Evolutionary conservation across 495 filamentous ascomycete species (phyloP), one percentile per base, ranked within the genome.

Genomic region (Sporormia fimetaria): DNA sequence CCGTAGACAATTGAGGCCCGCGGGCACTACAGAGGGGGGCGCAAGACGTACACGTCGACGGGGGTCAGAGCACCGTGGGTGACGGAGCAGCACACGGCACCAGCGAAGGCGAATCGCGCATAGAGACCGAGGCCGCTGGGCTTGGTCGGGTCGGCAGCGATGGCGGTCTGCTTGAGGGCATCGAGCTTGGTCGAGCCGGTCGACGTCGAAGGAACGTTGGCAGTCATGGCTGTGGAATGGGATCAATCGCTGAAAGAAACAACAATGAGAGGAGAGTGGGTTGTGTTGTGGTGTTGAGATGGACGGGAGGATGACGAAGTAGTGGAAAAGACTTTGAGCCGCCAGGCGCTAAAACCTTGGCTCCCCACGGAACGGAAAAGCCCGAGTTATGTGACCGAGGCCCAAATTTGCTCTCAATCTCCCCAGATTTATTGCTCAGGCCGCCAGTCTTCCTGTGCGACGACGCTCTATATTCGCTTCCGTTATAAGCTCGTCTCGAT

Each of bases 21-120:
- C 12, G 5, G 31, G 8, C 10, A n/a, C 15, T 4, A 21, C 33
- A 8, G 12, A 18, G 33, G 12, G 7, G 15, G 3, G 36, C 25
- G 29, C n/a, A 41, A 42, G n/a, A 79, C 87, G 69, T 85, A 94
- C 87, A 94, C 87, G 79, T 94, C 87, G 58, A 94, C 82, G 54
- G 87, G 87, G 40, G 87, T 94, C 60, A 93, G 73, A 57, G 73
- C 77, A 56, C 87, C 87, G 71, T 94, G 87, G 54, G 87, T 94
- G 67, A 94, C 70, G 57, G 83, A 83, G 64, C 87, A 94, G 78
- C 87, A 94, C 67, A 92, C 68, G 51, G 86, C 87, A 63, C 86
- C 87, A 48, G 87, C 86, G 57, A 94, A 81, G 62, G 87, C 85
- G 70, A 94, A 93, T 61, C 84, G 67, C 45, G 79, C 58, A 49